Conservation (phyloP, 805 yeast genomes). For the Lipomyces oligophaga region DNA sequence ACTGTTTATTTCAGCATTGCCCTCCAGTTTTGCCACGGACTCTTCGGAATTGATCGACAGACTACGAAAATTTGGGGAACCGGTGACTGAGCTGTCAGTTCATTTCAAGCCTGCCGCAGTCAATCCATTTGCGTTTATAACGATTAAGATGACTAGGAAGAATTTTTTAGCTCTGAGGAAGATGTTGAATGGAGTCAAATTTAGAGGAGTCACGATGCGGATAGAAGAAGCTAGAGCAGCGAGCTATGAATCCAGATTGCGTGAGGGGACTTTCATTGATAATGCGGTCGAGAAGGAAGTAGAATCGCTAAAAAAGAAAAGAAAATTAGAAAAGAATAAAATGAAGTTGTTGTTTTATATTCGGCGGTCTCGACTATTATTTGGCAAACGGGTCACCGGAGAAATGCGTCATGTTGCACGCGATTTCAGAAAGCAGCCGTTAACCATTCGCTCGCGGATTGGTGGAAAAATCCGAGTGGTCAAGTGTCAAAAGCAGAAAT, state of each 20-base stretch:
- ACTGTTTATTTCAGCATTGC: constrained; percentile 67
- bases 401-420: constrained; percentile 58
- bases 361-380: constrained; percentile 11
- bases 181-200: constrained; percentile 66
- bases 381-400: constrained; percentile 42
- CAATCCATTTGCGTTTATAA: constrained; percentile 61
- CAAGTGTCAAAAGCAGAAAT: constrained; percentile 65
- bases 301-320: constrained; percentile 1
- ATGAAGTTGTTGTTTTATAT: constrained; percentile 5
- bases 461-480: constrained; percentile 56
- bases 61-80: constrained; percentile 58
- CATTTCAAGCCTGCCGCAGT: constrained; percentile 55
- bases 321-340: background rate
- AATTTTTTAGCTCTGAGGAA: constrained; percentile 49
- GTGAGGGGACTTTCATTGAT: background rate
- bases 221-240: constrained; percentile 59
- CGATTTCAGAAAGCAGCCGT: constrained; percentile 46
- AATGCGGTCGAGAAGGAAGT: background rate
- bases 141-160: constrained; percentile 49
- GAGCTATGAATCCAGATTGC: constrained; percentile 42
- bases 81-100: constrained; percentile 47
- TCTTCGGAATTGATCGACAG: constrained; percentile 50
- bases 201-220: constrained; percentile 65
- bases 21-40: constrained; percentile 48
- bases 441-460: constrained; percentile 56